Conservation (phyloP, 208 protist genomes). For the Endotrypanum monterogeii region DNA sequence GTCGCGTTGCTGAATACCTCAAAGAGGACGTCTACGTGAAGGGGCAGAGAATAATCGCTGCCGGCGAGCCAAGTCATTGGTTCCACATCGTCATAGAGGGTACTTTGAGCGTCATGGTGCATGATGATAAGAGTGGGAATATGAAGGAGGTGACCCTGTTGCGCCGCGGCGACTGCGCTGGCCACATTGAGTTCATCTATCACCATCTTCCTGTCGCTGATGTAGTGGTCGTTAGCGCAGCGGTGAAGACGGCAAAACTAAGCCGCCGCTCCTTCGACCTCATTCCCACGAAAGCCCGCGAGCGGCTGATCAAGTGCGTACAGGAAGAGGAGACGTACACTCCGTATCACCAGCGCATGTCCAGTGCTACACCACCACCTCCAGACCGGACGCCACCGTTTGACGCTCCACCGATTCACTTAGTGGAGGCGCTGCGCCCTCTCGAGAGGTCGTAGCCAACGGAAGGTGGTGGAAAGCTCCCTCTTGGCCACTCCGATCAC, state of each 20-base stretch:
- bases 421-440: constrained; percentile 25
- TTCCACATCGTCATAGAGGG: constrained; percentile 78
- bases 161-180: constrained; percentile 48
- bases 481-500: neutral
- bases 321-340: constrained; percentile 50
- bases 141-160: constrained; percentile 42
- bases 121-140: constrained; percentile 27
- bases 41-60: constrained; percentile 59
- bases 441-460: constrained; percentile 13
- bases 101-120: constrained; percentile 46
- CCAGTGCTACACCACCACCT: constrained; percentile 32
- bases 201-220: constrained; percentile 69
- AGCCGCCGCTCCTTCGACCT: constrained; percentile 76
- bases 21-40: constrained; percentile 51
- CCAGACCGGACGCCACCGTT: constrained; percentile 46
- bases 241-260: constrained; percentile 68
- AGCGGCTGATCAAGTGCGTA: constrained; percentile 35
- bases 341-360: constrained; percentile 49
- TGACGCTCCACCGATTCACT: constrained; percentile 38
- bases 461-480: too few relatives aligned
- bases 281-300: constrained; percentile 34
- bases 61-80: constrained; percentile 61
- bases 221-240: constrained; percentile 40
- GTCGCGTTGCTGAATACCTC: constrained; percentile 52
- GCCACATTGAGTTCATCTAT: constrained; percentile 78